Conservation (phyloP, 345 rosid genomes). For the Salix arbutifolia region DNA sequence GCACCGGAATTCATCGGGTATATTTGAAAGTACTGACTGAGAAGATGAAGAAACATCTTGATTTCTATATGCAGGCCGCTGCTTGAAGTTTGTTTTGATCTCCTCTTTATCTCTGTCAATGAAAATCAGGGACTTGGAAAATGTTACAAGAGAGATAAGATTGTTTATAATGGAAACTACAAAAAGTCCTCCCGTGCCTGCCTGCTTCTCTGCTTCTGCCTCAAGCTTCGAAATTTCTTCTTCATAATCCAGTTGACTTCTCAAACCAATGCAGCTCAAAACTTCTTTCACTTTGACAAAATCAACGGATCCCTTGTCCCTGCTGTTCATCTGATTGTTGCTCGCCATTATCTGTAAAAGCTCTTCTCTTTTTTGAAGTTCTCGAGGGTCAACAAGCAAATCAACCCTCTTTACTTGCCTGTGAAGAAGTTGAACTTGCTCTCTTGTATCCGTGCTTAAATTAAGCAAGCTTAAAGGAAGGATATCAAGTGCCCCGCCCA, state of each 20-base stretch:
- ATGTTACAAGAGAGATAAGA: constrained; percentile 46
- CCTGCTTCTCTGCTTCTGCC: constrained; percentile 55
- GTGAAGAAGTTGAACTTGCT: constrained; percentile 65
- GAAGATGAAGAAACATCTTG: constrained; percentile 40
- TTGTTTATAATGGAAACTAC: constrained; percentile 63
- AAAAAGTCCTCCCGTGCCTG: constrained; percentile 61
- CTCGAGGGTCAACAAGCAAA: constrained; percentile 42
- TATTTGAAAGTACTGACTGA: constrained; percentile 25
- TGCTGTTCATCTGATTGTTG: constrained; percentile 37
- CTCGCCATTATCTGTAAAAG: constrained; percentile 41
- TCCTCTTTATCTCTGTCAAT: constrained; percentile 25
- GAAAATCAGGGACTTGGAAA: constrained; percentile 42
- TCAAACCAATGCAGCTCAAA: constrained; percentile 47
- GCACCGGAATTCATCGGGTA: constrained; percentile 62
- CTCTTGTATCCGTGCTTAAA: constrained; percentile 43
- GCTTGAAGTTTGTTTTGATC: constrained; percentile 21
- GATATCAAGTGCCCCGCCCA: constrained; percentile 63
- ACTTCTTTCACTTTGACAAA: constrained; percentile 29
- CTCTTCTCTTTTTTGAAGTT: constrained; percentile 41
- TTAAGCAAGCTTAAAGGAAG: constrained; percentile 54
- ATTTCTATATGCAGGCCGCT: constrained; percentile 16
- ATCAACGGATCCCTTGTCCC: constrained; percentile 35
- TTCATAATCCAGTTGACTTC: constrained; percentile 37
- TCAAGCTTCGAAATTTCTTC: constrained; percentile 49
- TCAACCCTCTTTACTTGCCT: constrained; percentile 51